Base-by-base conservation (phyloP, 192 early-diverging fungal genomes). In the Linnemannia hyalina region DNA sequence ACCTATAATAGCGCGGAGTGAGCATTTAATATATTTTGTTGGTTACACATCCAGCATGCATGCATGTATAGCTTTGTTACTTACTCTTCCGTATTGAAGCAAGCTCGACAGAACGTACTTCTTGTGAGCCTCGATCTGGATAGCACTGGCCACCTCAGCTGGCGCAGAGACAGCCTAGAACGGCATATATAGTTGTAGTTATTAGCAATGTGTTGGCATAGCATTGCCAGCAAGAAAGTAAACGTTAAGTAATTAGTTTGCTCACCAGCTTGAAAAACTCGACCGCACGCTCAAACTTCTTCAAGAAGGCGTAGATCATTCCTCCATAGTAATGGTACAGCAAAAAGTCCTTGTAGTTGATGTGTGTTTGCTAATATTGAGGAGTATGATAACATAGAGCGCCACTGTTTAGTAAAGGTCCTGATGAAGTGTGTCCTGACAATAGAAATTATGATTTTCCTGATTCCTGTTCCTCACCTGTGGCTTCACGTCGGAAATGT, bases 271-370 rank as follows among this genome's bases (percentile, higher is more conserved):
- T 83, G 69, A 96, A 92, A 41, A 93, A 92, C 36, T 93, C 89
- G 6, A 94, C 80, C 16, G 96, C 95, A 36, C 90, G 82, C 22
- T 91, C 91, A 85, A 89, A 95, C 6, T 90, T 78, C 74, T 95
- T 95, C 77, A 93, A 89, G 26, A 90, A 93, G 35, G 93, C 90
- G 75, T 91, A 94, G n/a, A 95, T 74, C 85, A 96, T 92, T 22
- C 91, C 94, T 70, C 93, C 95, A 81, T 97, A 96, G 84, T 97
- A 97, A 73, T 95, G 89, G 89, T 96, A 95, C 35, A 94, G 87
- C 18, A 96, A 81, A 87, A 93, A 94, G 75, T 93, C 89, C 52
- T 68, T 81, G 76, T 89, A 89, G 26, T 73, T 78, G 69, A 89
- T 84, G n/a, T 77, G 76, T 38, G 82, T 89, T 16, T 72, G 82